Percentiles rank a stretch among this genome's conserved stretches.
phyloP scores from a whole-genome alignment of 1,139 yeast species.

The Yamadazyma triangularis region DNA sequence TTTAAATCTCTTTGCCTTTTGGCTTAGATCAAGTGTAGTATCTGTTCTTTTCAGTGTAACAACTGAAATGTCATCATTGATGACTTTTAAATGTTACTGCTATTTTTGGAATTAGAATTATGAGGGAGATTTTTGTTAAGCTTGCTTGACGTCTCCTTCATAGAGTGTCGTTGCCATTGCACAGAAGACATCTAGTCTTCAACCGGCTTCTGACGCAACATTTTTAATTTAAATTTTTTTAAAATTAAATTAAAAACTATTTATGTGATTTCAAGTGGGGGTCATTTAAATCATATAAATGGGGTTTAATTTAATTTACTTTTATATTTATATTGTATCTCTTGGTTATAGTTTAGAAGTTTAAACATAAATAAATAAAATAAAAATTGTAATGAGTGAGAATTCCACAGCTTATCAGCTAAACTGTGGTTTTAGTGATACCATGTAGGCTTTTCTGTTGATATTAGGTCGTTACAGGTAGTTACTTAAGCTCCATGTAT shows the following conservation, averaged over 20 bases:
- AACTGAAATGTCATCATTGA: constrained; percentile 97
- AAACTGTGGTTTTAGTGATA: too few relatives aligned
- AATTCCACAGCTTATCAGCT: too few relatives aligned
- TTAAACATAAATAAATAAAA: too few relatives aligned
- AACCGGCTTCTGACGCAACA: constrained; percentile 89
- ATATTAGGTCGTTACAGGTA: too few relatives aligned
- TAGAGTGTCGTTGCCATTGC: constrained; percentile 98
- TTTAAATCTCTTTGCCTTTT: constrained; percentile 94
- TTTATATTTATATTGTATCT: too few relatives aligned
- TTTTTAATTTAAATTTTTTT: too few relatives aligned
- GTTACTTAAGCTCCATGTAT: too few relatives aligned
- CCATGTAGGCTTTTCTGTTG: too few relatives aligned
- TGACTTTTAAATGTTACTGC: constrained; percentile 69
- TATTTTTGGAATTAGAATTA: constrained; percentile 62
- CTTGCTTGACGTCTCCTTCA: constrained; percentile 72
- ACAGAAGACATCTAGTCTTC: constrained; percentile 30
- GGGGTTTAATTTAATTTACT: too few relatives aligned
- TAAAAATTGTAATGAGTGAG: too few relatives aligned
- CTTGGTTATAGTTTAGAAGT: too few relatives aligned
- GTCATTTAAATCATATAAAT: neutral
- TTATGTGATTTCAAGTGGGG: neutral
- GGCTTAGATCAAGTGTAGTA: constrained; percentile 99
- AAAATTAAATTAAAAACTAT: too few relatives aligned
- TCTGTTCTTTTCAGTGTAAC: constrained; percentile 99
- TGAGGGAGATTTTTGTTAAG: constrained; percentile 53